Evolutionary conservation across 1,284 basidiomycete genomes (phyloP), one percentile per base, ranked within the genome.

Genomic region (Pisolithus thermaeus): DNA sequence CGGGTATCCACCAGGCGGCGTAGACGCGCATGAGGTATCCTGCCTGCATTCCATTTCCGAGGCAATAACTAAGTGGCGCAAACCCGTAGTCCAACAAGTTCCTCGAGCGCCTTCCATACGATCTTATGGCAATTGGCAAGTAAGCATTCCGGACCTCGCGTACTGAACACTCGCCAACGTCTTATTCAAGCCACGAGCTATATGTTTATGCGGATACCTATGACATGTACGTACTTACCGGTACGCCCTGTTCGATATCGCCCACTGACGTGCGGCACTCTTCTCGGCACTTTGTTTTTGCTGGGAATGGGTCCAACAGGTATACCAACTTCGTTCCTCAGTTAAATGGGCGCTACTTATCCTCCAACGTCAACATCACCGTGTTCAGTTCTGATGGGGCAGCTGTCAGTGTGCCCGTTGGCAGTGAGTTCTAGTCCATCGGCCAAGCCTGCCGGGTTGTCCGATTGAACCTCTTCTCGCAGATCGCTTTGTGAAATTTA

Each of bases 101-200:
- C 67, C 77, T 95, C 58, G 73, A 81, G 30, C 71, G 82, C 58
- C 74, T 95, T 27, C 83, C 87, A 0, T 95, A 92, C 63, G 93
- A 96, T 64, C 61, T 92, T 7, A 79, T 94, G 60, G 73, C 89
- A 0, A 90, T 94, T 53, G 92, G 93, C 61, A 95, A 95, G 81
- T 84, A 59, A 8, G 67, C 56, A 12, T 28, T 3, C 5, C 42
- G 6, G 3, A 5, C 12, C 22, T 2, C 3, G 7, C 38, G 8
- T 20, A 3, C 35, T 39, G 37, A 30, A 27, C 43, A 35, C 49
- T 7, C 5, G 28, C n/a, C 22, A 7, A 46, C 12, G 14, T 18
- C 12, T 12, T 18, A 4, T 20, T 25, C 46, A 46, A 85, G 84
- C 61, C 92, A 95, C 61, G 92, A 95, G 70, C 70, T 95, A 30